Evolutionary conservation across 306 rosid genomes (phyloP), one percentile per base, ranked within the genome.

Genomic region (Begonia loranthoides): DNA sequence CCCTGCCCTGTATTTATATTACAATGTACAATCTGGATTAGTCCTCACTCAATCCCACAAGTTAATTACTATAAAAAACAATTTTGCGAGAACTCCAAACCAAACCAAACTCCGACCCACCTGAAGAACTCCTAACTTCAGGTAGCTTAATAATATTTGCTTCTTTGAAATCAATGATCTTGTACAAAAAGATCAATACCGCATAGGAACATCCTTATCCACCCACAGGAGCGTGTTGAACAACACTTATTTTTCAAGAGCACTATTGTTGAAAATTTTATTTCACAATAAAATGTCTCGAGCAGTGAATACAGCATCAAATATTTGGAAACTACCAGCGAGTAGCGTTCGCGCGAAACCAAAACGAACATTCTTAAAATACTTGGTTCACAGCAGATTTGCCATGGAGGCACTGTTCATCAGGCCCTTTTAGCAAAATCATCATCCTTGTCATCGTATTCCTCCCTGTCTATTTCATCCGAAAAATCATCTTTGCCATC

Each of bases 391-490:
- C 6, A 39, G 43, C n/a, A n/a, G 6, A 6, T 39, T 39, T 39
- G 6, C 6, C 43, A 39, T 6, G 47, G 15, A 43, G n/a, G 15
- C n/a, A 12, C 6, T 28, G 55, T 54, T 59, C 67, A 43, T 79
- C 76, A 77, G 53, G 76, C 84, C 66, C 78, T 77, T 40, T 74
- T 70, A 15, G 70, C 84, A 70, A 69, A 75, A 67, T 69, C 17
- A 61, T 51, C 74, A 1, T 28, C 36, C 9, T 72, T 9, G 28
- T 70, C 69, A 33, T 69, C 69, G 4, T 53, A 61, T 10, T 66
- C 79, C 3, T 78, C 83, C 66, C 54, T 68, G 15, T 43, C 15
- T 1, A 10, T 43, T 43, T 10, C 47, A 43, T 43, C 15, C 1
- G 6, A 2, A 5, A 43, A 43, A 43, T 43, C 65, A 41, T 12